Evolutionary conservation across 306 rosid genomes (phyloP), one percentile per base, ranked within the genome.

Genomic region (Hippophae gyantsensis): DNA sequence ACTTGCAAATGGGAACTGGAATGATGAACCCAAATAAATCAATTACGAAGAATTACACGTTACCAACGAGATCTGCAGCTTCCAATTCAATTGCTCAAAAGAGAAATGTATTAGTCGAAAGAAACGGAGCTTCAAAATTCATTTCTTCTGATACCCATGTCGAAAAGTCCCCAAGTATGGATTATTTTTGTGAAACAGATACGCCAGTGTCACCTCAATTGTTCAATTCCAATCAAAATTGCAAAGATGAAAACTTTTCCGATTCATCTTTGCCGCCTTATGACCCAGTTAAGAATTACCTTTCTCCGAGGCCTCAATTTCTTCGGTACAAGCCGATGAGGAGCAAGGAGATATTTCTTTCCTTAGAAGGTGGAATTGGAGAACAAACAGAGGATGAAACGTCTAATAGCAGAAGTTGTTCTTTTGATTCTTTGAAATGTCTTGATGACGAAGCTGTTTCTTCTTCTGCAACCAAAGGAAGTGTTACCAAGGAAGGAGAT

Each of bases 261-360:
- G 68, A 61, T 8, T 38, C 46, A 9, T 54, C 62, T 54, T 52
- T 45, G 25, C 50, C 26, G 58, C 79, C 76, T 13, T 80, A 73
- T 52, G 80, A 80, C 56, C 82, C 82, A 1, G n/a, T 69, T 25
- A 76, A 64, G 1, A 76, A 76, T 58, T 80, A 60, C 45, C 75
- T 70, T 41, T 73, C 85, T 63, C 80, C 82, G 11, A 68, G 85
- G 45, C 85, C 85, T 27, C 63, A 52, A 25, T 80, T 73, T 51
- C 78, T 73, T n/a, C 70, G 79, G 13, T 76, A 76, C 67, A 74
- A 68, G 49, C 85, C 82, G 0, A 55, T 49, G 38, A 64, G 79
- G 69, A 60, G 80, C 40, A 42, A 50, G 9, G 72, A 70, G 53
- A 62, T 76, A 59, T 53, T 69, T 23, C 60, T 51, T 65, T 4